A percentile compares a stretch with the other conserved stretches of the same genome.
phyloP scores from a whole-genome alignment of 169 alveolate genomes.

The Eimeria necatrix region DNA sequence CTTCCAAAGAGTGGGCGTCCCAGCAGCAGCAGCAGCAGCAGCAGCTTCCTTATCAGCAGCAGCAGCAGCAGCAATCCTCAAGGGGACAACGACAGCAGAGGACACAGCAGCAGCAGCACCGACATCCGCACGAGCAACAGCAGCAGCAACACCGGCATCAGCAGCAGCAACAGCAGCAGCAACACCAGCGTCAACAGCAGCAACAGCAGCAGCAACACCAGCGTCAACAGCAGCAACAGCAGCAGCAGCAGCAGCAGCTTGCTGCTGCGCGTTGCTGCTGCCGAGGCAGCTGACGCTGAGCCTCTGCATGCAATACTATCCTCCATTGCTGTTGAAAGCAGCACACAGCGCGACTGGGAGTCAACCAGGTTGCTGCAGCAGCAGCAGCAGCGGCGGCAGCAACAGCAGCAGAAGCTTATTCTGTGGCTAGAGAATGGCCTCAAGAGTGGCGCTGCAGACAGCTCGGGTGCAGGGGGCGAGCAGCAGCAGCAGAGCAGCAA shows the following conservation, averaged over 20 bases:
- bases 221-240: background rate
- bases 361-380: too few species aligned
- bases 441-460: background rate
- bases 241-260: slow-evolving; percentile 25
- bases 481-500: background rate
- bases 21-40: slow-evolving; percentile 15
- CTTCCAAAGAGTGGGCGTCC: background rate
- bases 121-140: background rate
- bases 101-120: background rate
- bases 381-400: too few species aligned
- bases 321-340: background rate
- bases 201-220: slow-evolving; percentile 7
- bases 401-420: background rate
- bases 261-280: slow-evolving; percentile 25
- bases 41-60: background rate
- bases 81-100: background rate
- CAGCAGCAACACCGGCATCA: background rate
- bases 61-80: background rate
- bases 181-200: background rate
- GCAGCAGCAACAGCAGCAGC: background rate
- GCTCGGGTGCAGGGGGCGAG: background rate
- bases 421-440: background rate
- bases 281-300: background rate
- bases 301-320: background rate
- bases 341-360: background rate